Conservation (phyloP, 306 rosid species). For the Cicer chorassanicum region DNA sequence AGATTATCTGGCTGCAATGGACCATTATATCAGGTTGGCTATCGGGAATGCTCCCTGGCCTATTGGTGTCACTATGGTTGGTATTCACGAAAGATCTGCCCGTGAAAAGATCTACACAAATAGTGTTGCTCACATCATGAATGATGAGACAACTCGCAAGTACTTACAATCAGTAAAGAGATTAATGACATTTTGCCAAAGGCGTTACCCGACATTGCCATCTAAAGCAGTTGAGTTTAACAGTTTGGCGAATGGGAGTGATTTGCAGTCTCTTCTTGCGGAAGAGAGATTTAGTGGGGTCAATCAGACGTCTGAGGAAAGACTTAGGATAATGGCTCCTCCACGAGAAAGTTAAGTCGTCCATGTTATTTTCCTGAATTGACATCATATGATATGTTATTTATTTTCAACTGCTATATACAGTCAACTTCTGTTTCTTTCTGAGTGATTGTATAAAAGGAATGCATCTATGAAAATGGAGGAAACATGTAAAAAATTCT, state of each 20-base stretch:
- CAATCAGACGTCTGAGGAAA: slow-evolving; percentile 65
- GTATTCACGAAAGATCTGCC: slow-evolving; percentile 97
- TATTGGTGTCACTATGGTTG: slow-evolving; percentile 99
- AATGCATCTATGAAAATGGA: slow-evolving; percentile 10
- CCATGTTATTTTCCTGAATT: slow-evolving; percentile 8
- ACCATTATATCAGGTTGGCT: slow-evolving; percentile 91
- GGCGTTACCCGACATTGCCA: slow-evolving; percentile 93
- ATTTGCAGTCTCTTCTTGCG: slow-evolving; percentile 87
- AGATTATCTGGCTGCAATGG: slow-evolving; percentile 98
- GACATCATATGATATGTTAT: slow-evolving; percentile 15
- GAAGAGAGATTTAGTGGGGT: slow-evolving; percentile 69
- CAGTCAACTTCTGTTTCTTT: slow-evolving; percentile 28
- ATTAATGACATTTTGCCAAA: slow-evolving; percentile 92
- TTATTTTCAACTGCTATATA: slow-evolving; percentile 31
- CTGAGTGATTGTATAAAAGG: slow-evolving; percentile 26
- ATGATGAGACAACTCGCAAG: slow-evolving; percentile 95
- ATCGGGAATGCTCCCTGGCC: slow-evolving; percentile 99
- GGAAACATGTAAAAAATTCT: slow-evolving; percentile 15
- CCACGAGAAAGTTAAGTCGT: slow-evolving; percentile 58
- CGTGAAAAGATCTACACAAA: slow-evolving; percentile 98
- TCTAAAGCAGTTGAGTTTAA: slow-evolving; percentile 99
- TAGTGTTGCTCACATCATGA: slow-evolving; percentile 98
- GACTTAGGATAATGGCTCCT: slow-evolving; percentile 82
- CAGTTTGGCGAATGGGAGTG: slow-evolving; percentile 99
- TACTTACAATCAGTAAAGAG: slow-evolving; percentile 93